phyloP scores from a whole-genome alignment of 768 basidiomycete genomes.

The Mycena chlorophos region DNA sequence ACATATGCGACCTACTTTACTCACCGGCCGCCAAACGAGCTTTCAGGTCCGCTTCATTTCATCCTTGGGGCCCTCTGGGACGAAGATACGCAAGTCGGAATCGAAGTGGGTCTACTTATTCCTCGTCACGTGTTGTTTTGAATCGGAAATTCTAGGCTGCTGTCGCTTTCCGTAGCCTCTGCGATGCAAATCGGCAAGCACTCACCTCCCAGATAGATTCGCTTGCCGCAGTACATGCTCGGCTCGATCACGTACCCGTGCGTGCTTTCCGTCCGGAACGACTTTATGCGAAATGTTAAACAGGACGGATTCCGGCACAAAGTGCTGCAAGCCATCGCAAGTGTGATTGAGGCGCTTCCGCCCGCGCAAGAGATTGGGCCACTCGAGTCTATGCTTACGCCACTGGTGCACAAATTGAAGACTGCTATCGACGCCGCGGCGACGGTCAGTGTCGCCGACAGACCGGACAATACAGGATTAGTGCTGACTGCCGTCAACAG shows the following conservation, averaged over 20 bases:
- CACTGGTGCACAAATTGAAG: constrained; percentile 70
- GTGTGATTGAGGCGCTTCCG: constrained; percentile 88
- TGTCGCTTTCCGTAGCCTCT: constrained; percentile 79
- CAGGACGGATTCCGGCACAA: constrained; percentile 87
- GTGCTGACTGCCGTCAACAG: constrained; percentile 34
- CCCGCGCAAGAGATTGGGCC: constrained; percentile 77
- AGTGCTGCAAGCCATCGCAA: constrained; percentile 88
- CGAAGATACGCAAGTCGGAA: constrained; percentile 2
- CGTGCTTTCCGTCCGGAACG: constrained; percentile 25
- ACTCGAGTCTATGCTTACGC: constrained; percentile 75
- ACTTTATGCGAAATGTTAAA: neutral
- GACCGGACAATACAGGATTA: neutral
- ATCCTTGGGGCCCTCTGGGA: constrained; percentile 18
- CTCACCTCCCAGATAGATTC: constrained; percentile 82
- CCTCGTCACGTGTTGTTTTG: constrained; percentile 51
- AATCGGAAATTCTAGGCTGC: constrained; percentile 80
- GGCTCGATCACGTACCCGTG: constrained; percentile 73
- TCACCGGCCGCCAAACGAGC: constrained; percentile 7
- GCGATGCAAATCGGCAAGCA: constrained; percentile 85
- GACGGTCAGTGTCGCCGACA: constrained; percentile 42
- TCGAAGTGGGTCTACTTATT: constrained; percentile 49
- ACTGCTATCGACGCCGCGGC: constrained; percentile 57
- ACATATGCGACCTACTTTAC: constrained; percentile 19
- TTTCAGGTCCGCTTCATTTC: constrained; percentile 11
- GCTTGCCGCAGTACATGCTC: constrained; percentile 82